Percentiles rank a stretch among this genome's conserved stretches.
phyloP scores from a whole-genome alignment of 31 red algal species.

The Endocladia muricata region DNA sequence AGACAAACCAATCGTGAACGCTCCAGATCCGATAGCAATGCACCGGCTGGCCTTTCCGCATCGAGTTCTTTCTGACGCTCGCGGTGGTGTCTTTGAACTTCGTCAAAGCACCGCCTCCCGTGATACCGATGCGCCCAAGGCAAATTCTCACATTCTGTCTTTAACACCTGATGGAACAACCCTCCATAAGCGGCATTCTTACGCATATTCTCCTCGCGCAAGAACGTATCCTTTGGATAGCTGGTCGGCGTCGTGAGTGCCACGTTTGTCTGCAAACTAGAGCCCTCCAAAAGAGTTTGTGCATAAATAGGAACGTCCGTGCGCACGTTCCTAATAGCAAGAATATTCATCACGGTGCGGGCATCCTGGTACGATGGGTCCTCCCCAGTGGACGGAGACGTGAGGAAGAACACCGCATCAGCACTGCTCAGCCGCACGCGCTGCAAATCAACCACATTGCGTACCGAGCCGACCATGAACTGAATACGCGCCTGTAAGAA shows the following conservation, averaged over 20 bases:
- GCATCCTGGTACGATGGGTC: constrained; percentile 63
- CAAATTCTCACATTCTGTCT: constrained; percentile 18
- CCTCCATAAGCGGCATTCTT: constrained; percentile 29
- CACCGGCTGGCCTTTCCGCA: neutral
- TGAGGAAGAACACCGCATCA: constrained; percentile 75
- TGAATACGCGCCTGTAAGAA: constrained; percentile 49
- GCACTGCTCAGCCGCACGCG: constrained; percentile 60
- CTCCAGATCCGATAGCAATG: constrained; percentile 22
- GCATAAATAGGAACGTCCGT: constrained; percentile 79
- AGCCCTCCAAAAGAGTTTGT: constrained; percentile 59
- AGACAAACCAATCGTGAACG: constrained; percentile 72
- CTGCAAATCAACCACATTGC: constrained; percentile 47
- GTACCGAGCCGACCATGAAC: constrained; percentile 46
- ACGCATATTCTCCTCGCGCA: constrained; percentile 16
- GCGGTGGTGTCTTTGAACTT: constrained; percentile 13
- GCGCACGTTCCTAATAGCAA: constrained; percentile 69
- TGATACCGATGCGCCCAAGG: constrained; percentile 6
- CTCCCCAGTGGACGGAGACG: constrained; percentile 46
- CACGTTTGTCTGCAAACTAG: constrained; percentile 51
- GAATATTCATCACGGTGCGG: constrained; percentile 52
- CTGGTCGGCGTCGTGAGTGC: constrained; percentile 24
- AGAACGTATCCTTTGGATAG: neutral
- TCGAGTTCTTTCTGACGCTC: neutral
- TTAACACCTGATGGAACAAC: constrained; percentile 27
- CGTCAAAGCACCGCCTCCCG: constrained; percentile 9